Conservation (phyloP, 768 basidiomycete species). For the Paxillus involutus region DNA sequence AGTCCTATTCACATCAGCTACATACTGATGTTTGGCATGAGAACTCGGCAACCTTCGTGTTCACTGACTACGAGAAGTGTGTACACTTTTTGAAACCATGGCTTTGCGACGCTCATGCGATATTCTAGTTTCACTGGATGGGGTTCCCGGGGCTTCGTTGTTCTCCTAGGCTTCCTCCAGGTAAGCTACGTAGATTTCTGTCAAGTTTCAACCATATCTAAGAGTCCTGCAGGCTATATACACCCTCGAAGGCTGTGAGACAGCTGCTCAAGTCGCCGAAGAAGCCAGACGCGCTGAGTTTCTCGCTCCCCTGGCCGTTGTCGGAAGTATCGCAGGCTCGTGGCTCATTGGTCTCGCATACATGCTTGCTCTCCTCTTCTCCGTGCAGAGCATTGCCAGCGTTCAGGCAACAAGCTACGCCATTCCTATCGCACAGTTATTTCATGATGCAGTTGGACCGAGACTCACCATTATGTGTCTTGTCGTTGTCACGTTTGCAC, state of each 20-base stretch:
- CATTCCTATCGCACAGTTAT: constrained; percentile 62
- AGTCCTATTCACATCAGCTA: background rate
- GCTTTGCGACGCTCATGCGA: background rate
- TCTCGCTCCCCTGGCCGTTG: constrained; percentile 57
- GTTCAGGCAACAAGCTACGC: constrained; percentile 52
- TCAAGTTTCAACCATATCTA: background rate
- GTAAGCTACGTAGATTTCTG: background rate
- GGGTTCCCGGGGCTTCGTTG: constrained; percentile 52
- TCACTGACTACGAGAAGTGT: constrained; percentile 57
- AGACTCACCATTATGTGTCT: constrained; percentile 50
- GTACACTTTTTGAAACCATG: constrained; percentile 6
- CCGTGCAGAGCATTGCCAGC: constrained; percentile 50
- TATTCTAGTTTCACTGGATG: constrained; percentile 53
- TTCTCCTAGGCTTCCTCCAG: constrained; percentile 52
- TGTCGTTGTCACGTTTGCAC: constrained; percentile 46
- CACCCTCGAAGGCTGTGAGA: constrained; percentile 61
- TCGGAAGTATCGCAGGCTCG: constrained; percentile 55
- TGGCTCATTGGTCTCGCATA: constrained; percentile 57
- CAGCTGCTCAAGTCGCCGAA: constrained; percentile 63
- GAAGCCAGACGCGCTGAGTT: constrained; percentile 55
- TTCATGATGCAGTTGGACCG: constrained; percentile 51
- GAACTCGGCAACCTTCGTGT: constrained; percentile 54
- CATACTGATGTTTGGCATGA: constrained; percentile 16
- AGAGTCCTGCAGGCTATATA: constrained; percentile 45
- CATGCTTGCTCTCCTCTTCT: constrained; percentile 59